Evolutionary conservation across 768 basidiomycete genomes (phyloP).

Genomic region (Dentipellis fragilis): DNA sequence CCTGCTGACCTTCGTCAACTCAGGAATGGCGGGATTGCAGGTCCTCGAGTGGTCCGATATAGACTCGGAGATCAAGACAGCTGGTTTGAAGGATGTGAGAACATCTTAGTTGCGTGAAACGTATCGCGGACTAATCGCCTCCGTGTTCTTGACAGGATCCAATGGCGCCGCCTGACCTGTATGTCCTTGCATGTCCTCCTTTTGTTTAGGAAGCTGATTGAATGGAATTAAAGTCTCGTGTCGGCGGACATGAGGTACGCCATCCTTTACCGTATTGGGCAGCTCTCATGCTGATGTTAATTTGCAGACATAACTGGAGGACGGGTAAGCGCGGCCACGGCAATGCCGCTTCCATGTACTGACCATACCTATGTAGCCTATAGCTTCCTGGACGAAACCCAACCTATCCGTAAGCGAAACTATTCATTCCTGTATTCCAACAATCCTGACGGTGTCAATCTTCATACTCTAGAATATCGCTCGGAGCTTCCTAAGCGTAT

Average conservation of each 20-base stretch:
- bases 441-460: neutral
- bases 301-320: neutral
- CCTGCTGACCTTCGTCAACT: constrained; percentile 37
- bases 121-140: neutral
- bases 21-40: constrained; percentile 24
- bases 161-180: constrained; percentile 29
- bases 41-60: constrained; percentile 23
- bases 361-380: constrained; percentile 19
- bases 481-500: constrained; percentile 17
- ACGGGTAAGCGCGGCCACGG: too few species aligned
- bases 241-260: constrained; percentile 31
- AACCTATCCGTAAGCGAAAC: constrained; percentile 14
- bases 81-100: constrained; percentile 23
- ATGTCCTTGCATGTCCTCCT: constrained; percentile 6
- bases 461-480: constrained; percentile 27
- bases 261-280: neutral
- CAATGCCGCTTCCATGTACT: neutral
- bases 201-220: constrained; percentile 1
- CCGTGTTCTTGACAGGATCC: constrained; percentile 18
- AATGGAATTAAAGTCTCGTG: constrained; percentile 16
- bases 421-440: neutral
- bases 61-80: constrained; percentile 22
- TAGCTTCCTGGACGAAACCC: constrained; percentile 19
- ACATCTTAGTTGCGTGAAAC: neutral
- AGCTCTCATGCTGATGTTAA: neutral